Conservation (phyloP, 2,329 filamentous ascomycete species). For the Penicillium fuscoglaucum region DNA sequence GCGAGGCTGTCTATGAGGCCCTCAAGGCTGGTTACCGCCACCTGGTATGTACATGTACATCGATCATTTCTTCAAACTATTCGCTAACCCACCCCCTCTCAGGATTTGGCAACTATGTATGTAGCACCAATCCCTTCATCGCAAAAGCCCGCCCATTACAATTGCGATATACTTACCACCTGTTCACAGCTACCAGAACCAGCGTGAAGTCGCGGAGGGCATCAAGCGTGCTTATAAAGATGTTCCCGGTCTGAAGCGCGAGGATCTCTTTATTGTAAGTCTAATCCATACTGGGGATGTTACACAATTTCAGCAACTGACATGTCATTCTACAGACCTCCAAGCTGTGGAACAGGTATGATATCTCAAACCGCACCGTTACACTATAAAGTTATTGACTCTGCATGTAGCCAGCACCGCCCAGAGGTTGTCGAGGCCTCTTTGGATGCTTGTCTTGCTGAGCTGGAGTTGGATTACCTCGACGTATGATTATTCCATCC, state of each 20-base stretch:
- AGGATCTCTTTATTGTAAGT: slow-evolving; percentile 44
- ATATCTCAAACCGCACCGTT: not conserved
- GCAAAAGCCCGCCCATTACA: not conserved
- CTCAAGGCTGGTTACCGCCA: slow-evolving; percentile 45
- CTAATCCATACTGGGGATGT: not conserved
- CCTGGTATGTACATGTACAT: slow-evolving; percentile 29
- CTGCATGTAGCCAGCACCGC: slow-evolving; percentile 41
- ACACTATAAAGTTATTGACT: slow-evolving; percentile 3
- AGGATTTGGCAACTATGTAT: slow-evolving; percentile 45
- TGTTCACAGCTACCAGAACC: slow-evolving; percentile 38
- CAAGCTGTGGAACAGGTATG: slow-evolving; percentile 58
- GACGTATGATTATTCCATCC: slow-evolving; percentile 44
- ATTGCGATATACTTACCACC: slow-evolving; percentile 1
- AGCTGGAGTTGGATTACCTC: slow-evolving; percentile 56
- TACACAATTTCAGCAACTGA: not conserved
- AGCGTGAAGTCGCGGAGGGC: slow-evolving; percentile 38
- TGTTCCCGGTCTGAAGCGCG: slow-evolving; percentile 43
- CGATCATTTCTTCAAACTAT: not conserved
- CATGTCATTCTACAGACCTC: slow-evolving; percentile 44
- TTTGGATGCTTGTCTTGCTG: slow-evolving; percentile 52
- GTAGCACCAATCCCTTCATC: slow-evolving; percentile 2
- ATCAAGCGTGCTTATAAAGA: slow-evolving; percentile 40
- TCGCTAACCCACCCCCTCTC: slow-evolving; percentile 18
- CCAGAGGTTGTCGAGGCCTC: slow-evolving; percentile 53
- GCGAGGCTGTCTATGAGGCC: slow-evolving; percentile 42